These are phyloP conservation scores for Kwoniella sp. DNA, from an alignment of 768 basidiomycete genomes.

Conservation along the genomic window DNA sequence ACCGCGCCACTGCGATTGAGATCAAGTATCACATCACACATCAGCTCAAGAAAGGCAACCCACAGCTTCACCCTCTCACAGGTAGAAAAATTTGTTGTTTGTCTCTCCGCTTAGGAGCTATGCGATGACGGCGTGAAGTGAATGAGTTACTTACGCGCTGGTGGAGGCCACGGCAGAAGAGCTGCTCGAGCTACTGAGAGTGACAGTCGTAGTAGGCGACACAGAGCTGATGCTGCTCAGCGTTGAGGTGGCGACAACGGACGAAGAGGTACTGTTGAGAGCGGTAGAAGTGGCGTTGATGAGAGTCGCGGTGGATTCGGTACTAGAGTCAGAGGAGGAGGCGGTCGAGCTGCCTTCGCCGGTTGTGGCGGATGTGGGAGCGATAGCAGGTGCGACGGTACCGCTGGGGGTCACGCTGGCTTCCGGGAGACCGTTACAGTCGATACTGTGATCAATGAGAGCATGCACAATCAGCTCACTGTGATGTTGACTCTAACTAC, in stretches of 20 bases:
- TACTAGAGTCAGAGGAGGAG: neutral
- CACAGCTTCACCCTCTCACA: too few species aligned
- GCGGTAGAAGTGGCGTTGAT: slow-evolving; percentile 4
- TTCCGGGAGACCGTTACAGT: slow-evolving; percentile 10
- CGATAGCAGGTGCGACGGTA: slow-evolving; percentile 4
- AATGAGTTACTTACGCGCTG: neutral
- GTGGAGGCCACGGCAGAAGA: neutral
- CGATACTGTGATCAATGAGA: neutral
- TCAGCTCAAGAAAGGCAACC: too few species aligned
- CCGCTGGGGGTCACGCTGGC: neutral
- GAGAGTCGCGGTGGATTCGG: neutral
- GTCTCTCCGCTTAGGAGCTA: too few species aligned
- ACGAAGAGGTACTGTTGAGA: neutral
- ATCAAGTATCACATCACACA: too few species aligned
- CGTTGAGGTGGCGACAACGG: neutral
- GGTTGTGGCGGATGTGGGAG: neutral
- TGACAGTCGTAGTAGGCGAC: neutral
- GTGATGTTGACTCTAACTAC: neutral
- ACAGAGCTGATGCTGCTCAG: neutral
- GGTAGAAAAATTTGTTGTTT: too few species aligned
- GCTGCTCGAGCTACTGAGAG: neutral
- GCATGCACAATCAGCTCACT: neutral
- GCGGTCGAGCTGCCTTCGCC: neutral
- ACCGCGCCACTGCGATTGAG: neutral
- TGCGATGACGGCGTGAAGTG: too few species aligned